Evolutionary conservation across 1,284 basidiomycete genomes (phyloP), one percentile per base, ranked within the genome.

Genomic region (Takashimella koratensis): DNA sequence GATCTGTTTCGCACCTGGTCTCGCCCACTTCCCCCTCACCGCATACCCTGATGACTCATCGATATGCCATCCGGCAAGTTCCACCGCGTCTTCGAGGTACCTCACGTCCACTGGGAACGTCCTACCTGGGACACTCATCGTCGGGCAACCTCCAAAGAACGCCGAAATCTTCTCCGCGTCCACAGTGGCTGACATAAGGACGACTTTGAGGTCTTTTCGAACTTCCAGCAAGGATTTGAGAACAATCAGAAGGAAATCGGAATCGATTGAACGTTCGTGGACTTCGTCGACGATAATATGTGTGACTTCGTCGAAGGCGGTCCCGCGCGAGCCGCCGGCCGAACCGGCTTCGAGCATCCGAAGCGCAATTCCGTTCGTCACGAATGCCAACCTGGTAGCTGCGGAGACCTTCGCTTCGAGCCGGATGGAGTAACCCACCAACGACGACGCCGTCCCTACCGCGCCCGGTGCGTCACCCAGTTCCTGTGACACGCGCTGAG

Each of bases 111-210:
- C 96, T 8, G 96, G 95, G 79, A 92, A 98, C 0, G 94, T 98
- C n/a, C 96, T 83, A 2, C 96, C 96, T 6, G 95, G 95, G 16
- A 99, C 90, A 59, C 84, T 84, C 44, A 97, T 79, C 23, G 86
- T 85, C 0, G 93, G 92, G 70, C 94, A 97, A 23, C 86, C 86
- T 20, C 88, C 90, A 70, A 98, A 98, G 76, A 90, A 98, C 21
- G 77, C 78, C n/a, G 93, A 90, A 49, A 98, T 86, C 76, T 97
- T 95, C 56, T 94, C 88, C 0, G 91, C 88, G 67, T 99, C 92
- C 25, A 98, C 81, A 0, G 96, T 99, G 0, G 96, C 96, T 22
- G 93, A 97, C 96, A 99, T 99, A 51, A 98, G 82, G 27, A 98
- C 84, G 26, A 99, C 84, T 76, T 90, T 95, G 47, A 99, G 80